phyloP scores from a whole-genome alignment of 495 filamentous ascomycete species.

The Aspergillus biplanus region DNA sequence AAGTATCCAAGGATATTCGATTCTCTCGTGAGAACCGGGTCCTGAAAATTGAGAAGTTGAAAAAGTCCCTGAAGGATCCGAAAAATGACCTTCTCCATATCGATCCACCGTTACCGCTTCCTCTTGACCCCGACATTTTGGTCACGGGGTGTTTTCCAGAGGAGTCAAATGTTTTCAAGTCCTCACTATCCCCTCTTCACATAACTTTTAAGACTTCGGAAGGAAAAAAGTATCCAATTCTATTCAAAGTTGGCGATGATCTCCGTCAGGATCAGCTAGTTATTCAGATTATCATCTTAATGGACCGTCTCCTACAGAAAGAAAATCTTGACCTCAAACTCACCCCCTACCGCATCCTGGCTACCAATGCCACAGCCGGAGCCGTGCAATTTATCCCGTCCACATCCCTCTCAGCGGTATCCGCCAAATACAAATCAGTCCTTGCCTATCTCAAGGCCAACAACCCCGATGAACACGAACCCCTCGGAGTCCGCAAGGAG shows the following conservation, averaged over 20 bases:
- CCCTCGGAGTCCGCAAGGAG: slow-evolving; percentile 86
- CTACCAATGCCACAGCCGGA: slow-evolving; percentile 85
- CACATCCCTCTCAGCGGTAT: slow-evolving; percentile 76
- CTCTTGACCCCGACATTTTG: slow-evolving; percentile 80
- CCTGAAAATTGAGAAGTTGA: slow-evolving; percentile 79
- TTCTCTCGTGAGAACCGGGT: slow-evolving; percentile 75
- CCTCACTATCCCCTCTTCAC: slow-evolving; percentile 84
- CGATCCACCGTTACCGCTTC: slow-evolving; percentile 85
- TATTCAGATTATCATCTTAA: slow-evolving; percentile 96
- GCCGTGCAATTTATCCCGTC: slow-evolving; percentile 92
- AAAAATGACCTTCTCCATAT: slow-evolving; percentile 84
- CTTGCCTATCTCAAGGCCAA: slow-evolving; percentile 86
- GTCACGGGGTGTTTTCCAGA: slow-evolving; percentile 81
- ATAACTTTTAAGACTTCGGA: slow-evolving; percentile 85
- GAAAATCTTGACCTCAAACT: slow-evolving; percentile 97
- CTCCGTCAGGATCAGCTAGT: slow-evolving; percentile 96
- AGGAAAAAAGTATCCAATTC: slow-evolving; percentile 79
- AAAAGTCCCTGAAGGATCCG: slow-evolving; percentile 80
- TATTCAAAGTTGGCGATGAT: slow-evolving; percentile 98
- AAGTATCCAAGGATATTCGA: slow-evolving; percentile 88
- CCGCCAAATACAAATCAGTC: slow-evolving; percentile 79
- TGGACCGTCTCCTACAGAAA: slow-evolving; percentile 94
- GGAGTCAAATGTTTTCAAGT: slow-evolving; percentile 92
- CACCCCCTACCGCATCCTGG: slow-evolving; percentile 93
- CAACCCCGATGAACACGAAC: slow-evolving; percentile 83